A percentile compares a stretch with the other conserved stretches of the same genome.
Evolutionary conservation across 139 green algal genomes (phyloP).

Genomic region (Ulvella scutata): DNA sequence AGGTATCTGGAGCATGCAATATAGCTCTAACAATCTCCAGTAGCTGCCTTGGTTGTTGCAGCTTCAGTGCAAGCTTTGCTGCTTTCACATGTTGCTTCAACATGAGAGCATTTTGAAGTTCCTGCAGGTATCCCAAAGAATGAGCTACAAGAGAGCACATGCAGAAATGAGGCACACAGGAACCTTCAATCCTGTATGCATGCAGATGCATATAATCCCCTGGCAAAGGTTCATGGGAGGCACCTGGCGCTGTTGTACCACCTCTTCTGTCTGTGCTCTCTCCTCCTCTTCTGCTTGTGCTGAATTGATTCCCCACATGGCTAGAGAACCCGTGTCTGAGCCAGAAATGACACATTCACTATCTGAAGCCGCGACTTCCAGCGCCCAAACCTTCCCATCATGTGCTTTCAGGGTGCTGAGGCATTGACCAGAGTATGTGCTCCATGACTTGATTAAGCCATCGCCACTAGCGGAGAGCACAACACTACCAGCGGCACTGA

Average conservation of each 20-base stretch:
- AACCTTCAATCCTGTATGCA: not conserved
- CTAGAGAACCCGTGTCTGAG: not conserved
- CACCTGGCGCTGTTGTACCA: conserved; percentile 6
- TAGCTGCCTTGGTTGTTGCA: conserved; percentile 59
- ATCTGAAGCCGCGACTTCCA: conserved; percentile 12
- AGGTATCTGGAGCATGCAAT: not conserved
- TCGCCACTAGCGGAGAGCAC: conserved; percentile 74
- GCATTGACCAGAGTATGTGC: conserved; percentile 43
- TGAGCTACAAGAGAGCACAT: not conserved
- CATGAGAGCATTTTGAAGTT: conserved; percentile 61
- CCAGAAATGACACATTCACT: not conserved
- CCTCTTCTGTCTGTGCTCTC: not conserved
- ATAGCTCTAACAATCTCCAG: conserved; percentile 36
- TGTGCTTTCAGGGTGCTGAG: conserved; percentile 83
- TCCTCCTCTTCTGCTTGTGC: conserved; percentile 1
- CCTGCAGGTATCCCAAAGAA: conserved; percentile 48
- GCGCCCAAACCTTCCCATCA: conserved; percentile 73
- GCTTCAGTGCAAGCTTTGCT: conserved; percentile 63
- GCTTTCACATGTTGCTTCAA: conserved; percentile 48
- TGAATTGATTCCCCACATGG: conserved; percentile 1
- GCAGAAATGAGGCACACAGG: not conserved
- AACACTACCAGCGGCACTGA: conserved; percentile 64
- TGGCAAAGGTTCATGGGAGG: conserved; percentile 6
- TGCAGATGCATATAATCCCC: not conserved
- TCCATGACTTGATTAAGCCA: conserved; percentile 93